Percentiles rank a stretch among this genome's conserved stretches.
These are phyloP conservation scores for Blastobotrys ciferrii DNA, from an alignment of 1,139 yeast genomes.

Conservation along the genomic window DNA sequence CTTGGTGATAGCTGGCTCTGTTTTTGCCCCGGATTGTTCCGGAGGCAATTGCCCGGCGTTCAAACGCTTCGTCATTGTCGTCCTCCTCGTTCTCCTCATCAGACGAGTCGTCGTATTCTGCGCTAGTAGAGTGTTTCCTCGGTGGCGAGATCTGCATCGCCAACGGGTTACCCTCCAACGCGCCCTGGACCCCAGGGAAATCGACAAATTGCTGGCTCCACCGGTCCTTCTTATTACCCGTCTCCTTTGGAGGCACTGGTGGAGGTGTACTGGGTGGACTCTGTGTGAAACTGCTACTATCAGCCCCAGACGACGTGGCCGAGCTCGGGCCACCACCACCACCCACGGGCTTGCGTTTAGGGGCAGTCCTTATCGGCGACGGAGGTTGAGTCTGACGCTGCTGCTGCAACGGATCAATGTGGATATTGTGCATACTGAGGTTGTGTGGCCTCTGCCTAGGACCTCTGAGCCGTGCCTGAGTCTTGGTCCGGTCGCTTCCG, in stretches of 20 bases:
- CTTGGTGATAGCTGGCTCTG: background rate
- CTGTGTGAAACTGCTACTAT: background rate
- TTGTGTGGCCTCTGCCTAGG: too few relatives aligned
- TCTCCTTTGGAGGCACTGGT: slow-evolving; percentile 8
- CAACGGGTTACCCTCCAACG: slow-evolving; percentile 3
- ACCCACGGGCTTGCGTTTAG: slow-evolving; percentile 11
- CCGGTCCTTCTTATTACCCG: background rate
- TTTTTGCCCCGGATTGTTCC: slow-evolving; percentile 10
- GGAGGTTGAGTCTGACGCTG: background rate
- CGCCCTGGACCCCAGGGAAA: slow-evolving; percentile 9
- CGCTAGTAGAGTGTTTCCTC: background rate
- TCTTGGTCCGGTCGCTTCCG: too few relatives aligned
- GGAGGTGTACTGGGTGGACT: slow-evolving; percentile 2
- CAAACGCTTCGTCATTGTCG: slow-evolving; percentile 16
- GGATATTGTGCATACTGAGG: too few relatives aligned
- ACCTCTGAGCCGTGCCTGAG: too few relatives aligned
- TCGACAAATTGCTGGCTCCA: slow-evolving; percentile 3
- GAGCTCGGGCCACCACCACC: too few relatives aligned
- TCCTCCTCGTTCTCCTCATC: slow-evolving; percentile 6
- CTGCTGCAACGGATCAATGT: too few relatives aligned
- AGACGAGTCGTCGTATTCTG: background rate
- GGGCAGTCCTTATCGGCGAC: background rate
- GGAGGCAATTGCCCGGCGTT: slow-evolving; percentile 8
- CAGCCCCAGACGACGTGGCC: background rate
- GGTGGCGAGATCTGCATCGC: background rate